Conservation (phyloP, 768 basidiomycete species). For the Suillus plorans region DNA sequence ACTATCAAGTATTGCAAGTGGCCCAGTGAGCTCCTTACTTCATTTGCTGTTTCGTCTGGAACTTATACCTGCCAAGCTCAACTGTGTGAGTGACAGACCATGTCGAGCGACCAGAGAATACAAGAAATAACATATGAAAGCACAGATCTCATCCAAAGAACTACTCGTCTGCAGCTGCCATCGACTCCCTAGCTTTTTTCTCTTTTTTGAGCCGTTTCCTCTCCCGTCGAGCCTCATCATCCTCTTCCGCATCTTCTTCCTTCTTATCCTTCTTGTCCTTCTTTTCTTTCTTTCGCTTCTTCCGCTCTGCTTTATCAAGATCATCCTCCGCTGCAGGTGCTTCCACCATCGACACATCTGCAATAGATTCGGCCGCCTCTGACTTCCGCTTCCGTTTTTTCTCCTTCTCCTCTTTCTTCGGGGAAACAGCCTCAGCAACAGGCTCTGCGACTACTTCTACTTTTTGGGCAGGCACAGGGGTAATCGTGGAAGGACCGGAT, state of each 20-base stretch:
- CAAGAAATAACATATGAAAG: conserved; percentile 3
- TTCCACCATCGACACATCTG: conserved; percentile 43
- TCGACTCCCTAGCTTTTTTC: conserved; percentile 55
- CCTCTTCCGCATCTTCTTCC: conserved; percentile 42
- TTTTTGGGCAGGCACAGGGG: conserved; percentile 21
- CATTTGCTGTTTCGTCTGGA: not conserved
- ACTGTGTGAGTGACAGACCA: not conserved
- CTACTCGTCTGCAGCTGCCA: conserved; percentile 24
- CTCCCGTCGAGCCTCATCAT: conserved; percentile 62
- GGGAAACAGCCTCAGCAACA: conserved; percentile 34
- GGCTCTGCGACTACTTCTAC: conserved; percentile 28
- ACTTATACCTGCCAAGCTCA: not conserved
- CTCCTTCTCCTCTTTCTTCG: conserved; percentile 59
- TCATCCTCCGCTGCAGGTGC: conserved; percentile 40
- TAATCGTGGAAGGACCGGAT: conserved; percentile 36
- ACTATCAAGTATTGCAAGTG: not conserved
- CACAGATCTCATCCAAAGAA: conserved; percentile 12
- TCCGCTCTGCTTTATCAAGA: conserved; percentile 55
- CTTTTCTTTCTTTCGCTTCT: conserved; percentile 63
- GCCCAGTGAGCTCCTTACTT: not conserved
- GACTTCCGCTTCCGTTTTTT: conserved; percentile 87
- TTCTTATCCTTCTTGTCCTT: conserved; percentile 46
- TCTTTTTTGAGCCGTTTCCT: conserved; percentile 69
- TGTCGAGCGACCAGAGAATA: not conserved
- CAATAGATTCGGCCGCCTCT: conserved; percentile 45